A percentile compares a stretch with the other conserved stretches of the same genome.
Evolutionary conservation across 2,329 filamentous ascomycete species (phyloP).

Genomic region (Graphilbum ipis-grandicollis): DNA sequence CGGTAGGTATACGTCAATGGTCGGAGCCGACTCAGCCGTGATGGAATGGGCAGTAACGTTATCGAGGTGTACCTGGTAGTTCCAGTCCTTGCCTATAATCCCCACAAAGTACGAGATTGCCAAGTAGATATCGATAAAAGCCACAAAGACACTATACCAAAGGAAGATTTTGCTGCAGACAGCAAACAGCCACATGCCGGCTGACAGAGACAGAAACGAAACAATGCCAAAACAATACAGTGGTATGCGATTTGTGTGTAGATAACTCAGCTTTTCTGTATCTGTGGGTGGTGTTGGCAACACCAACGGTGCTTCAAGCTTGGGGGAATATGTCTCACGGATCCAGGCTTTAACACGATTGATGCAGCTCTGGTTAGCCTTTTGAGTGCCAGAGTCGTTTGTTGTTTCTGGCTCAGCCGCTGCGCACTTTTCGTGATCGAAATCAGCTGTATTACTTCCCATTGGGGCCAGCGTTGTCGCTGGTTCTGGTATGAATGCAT

Average conservation of each 20-base stretch:
- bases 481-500: too few species aligned
- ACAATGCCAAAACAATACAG: constrained; percentile 2
- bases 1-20: constrained; percentile 1
- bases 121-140: constrained; percentile 3
- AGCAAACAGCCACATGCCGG: constrained; percentile 4
- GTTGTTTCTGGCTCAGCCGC: too few species aligned
- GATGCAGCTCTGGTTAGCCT: too few species aligned
- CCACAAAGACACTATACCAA: constrained; percentile 2
- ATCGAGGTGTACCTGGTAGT: constrained; percentile 1
- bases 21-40: not conserved
- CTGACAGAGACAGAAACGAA: constrained; percentile 4
- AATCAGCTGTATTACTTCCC: too few species aligned
- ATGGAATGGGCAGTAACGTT: not conserved
- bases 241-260: constrained; percentile 3
- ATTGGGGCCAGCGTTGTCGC: too few species aligned
- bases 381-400: too few species aligned
- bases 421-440: too few species aligned
- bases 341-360: not conserved
- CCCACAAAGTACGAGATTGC: constrained; percentile 3
- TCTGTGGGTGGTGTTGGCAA: constrained; percentile 1
- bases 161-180: constrained; percentile 1
- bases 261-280: constrained; percentile 2
- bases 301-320: constrained; percentile 1
- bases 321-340: constrained; percentile 1
- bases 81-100: constrained; percentile 2